Evolutionary conservation across 345 rosid genomes (phyloP).

Genomic region (Boechera divaricarpa): DNA sequence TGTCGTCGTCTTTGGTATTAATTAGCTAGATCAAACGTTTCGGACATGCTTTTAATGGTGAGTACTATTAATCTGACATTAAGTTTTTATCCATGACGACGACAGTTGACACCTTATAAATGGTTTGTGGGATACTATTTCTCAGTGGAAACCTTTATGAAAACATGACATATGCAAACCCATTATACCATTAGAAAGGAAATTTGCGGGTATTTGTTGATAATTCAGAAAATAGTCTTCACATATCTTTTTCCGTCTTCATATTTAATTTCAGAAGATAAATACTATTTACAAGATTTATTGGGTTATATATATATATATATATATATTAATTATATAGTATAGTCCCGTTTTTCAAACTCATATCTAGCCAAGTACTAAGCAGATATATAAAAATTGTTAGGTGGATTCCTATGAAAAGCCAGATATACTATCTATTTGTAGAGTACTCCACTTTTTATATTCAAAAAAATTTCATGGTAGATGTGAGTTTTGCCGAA

Average conservation of each 20-base stretch:
- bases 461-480: conserved; percentile 4
- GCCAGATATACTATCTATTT: conserved; percentile 13
- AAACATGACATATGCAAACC: conserved; percentile 14
- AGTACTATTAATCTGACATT: conserved; percentile 28
- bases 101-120: conserved; percentile 26
- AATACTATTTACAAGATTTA: neutral
- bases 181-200: neutral
- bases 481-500: conserved; percentile 22
- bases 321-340: neutral
- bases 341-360: neutral
- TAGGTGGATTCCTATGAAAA: conserved; percentile 20
- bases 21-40: conserved; percentile 20
- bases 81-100: conserved; percentile 3
- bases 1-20: neutral
- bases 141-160: conserved; percentile 3
- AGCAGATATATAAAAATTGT: neutral
- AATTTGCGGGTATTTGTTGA: neutral
- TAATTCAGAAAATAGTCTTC: neutral
- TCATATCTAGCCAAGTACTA: neutral
- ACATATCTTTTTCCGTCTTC: neutral
- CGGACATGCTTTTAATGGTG: conserved; percentile 35
- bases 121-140: conserved; percentile 23
- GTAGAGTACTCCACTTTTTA: conserved; percentile 3
- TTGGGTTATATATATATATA: neutral
- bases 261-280: neutral